phyloP scores from a whole-genome alignment of 345 rosid species.

The Salix udensis region DNA sequence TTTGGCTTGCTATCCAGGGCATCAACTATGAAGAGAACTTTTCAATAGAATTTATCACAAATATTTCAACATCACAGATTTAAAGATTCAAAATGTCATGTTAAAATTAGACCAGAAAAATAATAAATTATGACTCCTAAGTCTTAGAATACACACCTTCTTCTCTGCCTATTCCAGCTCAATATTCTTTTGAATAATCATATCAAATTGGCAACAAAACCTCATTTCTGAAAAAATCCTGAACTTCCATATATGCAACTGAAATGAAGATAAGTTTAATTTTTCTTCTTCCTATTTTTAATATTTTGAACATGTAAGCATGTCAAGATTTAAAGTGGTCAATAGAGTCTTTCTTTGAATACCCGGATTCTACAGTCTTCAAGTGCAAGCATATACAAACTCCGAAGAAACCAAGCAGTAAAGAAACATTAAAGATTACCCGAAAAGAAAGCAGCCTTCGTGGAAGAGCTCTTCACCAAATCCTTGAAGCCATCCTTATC shows the following conservation, averaged over 20 bases:
- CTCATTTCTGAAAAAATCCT: not conserved
- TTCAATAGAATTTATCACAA: not conserved
- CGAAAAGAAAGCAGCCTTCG: conserved; percentile 29
- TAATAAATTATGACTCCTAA: not conserved
- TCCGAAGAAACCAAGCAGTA: not conserved
- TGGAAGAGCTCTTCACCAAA: conserved; percentile 42
- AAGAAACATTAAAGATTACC: conserved; percentile 24
- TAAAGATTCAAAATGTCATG: not conserved
- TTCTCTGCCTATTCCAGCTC: not conserved
- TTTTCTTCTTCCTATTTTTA: not conserved
- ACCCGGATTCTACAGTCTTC: conserved; percentile 2
- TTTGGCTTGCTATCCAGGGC: not conserved
- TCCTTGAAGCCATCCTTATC: conserved; percentile 21
- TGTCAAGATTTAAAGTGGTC: not conserved
- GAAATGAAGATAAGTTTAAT: not conserved
- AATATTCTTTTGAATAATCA: not conserved
- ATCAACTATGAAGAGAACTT: not conserved
- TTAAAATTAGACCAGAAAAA: too few species aligned
- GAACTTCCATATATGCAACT: not conserved
- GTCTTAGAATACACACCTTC: not conserved
- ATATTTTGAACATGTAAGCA: not conserved
- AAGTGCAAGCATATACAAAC: not conserved
- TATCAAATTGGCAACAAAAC: not conserved
- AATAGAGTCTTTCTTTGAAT: conserved; percentile 3
- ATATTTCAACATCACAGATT: not conserved